Base-by-base conservation (phyloP, 768 basidiomycete species). In the Boletus pseudo-olivaceus region DNA sequence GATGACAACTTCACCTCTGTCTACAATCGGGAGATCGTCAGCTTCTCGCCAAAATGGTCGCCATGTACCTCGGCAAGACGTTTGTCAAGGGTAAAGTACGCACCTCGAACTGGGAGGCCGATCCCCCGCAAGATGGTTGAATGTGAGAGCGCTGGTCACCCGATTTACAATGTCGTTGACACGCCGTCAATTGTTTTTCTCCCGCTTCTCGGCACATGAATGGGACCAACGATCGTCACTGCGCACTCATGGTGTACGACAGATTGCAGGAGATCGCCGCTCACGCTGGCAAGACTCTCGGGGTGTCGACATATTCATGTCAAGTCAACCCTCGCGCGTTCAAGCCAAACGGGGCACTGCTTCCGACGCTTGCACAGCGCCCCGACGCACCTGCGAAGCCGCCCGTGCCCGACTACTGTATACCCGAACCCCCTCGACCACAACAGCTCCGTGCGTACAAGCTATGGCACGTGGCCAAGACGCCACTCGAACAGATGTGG, bases 191-290 rank as follows among this genome's bases (percentile, higher is more conserved):
- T 41, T 29, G 4, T 9, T 34, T 43, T 38, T 26, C 15, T 47
- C 29, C 6, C 26, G 14, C 30, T 23, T 11, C 43, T 39, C 32
- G 34, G 17, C 29, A 34, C 9, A 4, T 40, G 81, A 79, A 82
- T 55, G 80, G 81, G 2, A 79, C 80, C 0, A 81, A 81, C 55
- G 80, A 81, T 53, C 77, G 74, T 40, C 73, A 81, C 54, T 76
- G 73, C 40, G 76, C 75, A 5, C 63, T 82, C 14, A 69, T 73
- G 62, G 74, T 80, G 19, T 76, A 78, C 60, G 68, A 71, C 19
- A 64, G 56, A 37, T 47, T 82, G n/a, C 44, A 69, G 26, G 59
- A 52, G 4, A 70, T 75, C 5, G 76, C 76, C 2, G 43, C 54
- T 15, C 49, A 61, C 15, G 37, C 60, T 11, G 56, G 58, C 20